Evolutionary conservation across 179 eudicot species (phyloP).

Genomic region (Silene vulgaris): DNA sequence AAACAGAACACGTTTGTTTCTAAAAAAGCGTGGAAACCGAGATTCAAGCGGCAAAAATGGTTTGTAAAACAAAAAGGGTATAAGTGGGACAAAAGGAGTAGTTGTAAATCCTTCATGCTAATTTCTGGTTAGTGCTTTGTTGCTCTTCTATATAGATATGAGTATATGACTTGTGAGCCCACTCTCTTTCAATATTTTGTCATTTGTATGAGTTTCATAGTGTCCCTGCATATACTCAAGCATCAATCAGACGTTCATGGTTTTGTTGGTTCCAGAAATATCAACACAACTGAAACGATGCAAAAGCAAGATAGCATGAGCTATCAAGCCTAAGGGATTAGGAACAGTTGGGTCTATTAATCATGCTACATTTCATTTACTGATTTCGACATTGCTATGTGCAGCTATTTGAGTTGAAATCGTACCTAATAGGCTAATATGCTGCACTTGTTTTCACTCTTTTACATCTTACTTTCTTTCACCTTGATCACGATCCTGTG

Average conservation of each 20-base stretch:
- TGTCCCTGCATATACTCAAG: constrained; percentile 12
- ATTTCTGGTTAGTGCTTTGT: too few species aligned
- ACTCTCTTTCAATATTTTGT: background rate
- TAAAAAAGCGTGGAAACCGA: too few species aligned
- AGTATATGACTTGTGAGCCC: background rate
- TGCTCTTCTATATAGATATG: too few species aligned
- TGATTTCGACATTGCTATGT: background rate
- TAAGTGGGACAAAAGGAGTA: too few species aligned
- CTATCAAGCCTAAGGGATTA: constrained; percentile 50
- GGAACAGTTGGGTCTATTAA: constrained; percentile 45
- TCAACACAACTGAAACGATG: constrained; percentile 34
- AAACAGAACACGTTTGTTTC: too few species aligned
- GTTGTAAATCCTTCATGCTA: too few species aligned
- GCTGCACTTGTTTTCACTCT: constrained; percentile 23
- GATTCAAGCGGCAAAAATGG: too few species aligned
- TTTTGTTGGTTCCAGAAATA: constrained; percentile 20
- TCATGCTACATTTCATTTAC: constrained; percentile 43
- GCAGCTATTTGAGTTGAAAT: constrained; percentile 23
- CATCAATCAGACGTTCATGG: constrained; percentile 7
- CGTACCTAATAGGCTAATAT: background rate
- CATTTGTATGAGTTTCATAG: background rate
- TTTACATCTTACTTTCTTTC: constrained; percentile 31
- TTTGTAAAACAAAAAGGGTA: too few species aligned
- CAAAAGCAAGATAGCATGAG: constrained; percentile 51
- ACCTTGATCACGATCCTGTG: background rate